Evolutionary conservation across 805 yeast species (phyloP), one percentile per base, ranked within the genome.

Genomic region (Brettanomyces anomalus): DNA sequence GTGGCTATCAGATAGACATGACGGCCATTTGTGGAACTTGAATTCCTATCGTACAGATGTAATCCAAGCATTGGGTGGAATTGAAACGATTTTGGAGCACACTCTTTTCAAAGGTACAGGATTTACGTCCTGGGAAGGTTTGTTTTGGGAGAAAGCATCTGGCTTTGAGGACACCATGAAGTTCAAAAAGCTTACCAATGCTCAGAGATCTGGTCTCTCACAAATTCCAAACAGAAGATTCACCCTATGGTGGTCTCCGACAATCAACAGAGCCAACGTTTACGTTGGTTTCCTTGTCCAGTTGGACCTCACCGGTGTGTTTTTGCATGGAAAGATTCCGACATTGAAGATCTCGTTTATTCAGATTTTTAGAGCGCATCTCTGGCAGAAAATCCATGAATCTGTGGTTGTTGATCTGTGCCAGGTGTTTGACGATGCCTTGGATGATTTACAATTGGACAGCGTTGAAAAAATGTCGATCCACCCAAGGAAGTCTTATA

Each of bases 181-280:
- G 59, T 85, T 88, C 64, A 88, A 89, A 61, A 93, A 90, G 58
- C 72, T 93, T 52, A 93, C 99, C 1, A 90, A 90, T 63, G 99
- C 99, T 1, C 99, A 93, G 68, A 72, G 98, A 55, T 82, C 96
- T 4, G 99, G 99, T 58, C 72, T 93, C 50, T 85, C 94, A 56
- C 99, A 93, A 65, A 90, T 93, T 55, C 99, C 99, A 3, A 93
- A 93, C 58, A 81, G 99, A 60, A 75, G 99, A 37, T 93, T 93
- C 58, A 93, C 98, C 0, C 67, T 93, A 26, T 93, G 99, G 99
- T 93, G 99, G 99, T 88, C 97, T 0, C 99, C 99, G 5, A 93
- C 99, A 0, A 93, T 93, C 54, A 93, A 93, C 56, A 76, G 99
- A 49, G 98, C 98, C 5, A 93, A 93, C 57, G 97, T 93, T 20